Evolutionary conservation across 106 monocot genomes (phyloP).

Genomic region (Dendrobium huoshanense): DNA sequence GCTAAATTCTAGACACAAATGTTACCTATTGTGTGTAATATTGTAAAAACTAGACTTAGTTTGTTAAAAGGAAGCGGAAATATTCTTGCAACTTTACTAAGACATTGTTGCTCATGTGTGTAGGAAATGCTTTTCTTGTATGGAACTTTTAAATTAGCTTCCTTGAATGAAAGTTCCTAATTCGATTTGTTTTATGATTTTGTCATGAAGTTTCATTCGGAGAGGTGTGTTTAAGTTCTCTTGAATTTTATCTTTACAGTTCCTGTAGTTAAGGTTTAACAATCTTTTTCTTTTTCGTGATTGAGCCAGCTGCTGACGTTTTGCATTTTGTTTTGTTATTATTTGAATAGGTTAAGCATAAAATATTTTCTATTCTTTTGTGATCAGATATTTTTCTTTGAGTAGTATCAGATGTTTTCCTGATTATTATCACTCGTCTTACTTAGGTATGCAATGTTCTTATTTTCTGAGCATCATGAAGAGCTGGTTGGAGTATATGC

Average conservation of each 20-base stretch:
- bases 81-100: too few species aligned
- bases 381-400: not conserved
- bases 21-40: too few species aligned
- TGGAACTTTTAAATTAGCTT: not conserved
- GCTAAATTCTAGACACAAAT: too few species aligned
- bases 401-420: not conserved
- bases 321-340: not conserved
- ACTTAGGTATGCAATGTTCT: slow-evolving; percentile 87
- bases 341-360: too few species aligned
- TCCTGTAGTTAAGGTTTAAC: not conserved
- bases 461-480: slow-evolving; percentile 96
- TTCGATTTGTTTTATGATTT: not conserved
- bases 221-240: not conserved
- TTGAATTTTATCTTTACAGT: not conserved
- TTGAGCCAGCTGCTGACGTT: not conserved
- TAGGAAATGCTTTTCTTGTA: not conserved
- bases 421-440: not conserved
- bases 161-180: too few species aligned
- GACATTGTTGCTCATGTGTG: too few species aligned
- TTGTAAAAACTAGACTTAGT: too few species aligned
- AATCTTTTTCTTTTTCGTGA: not conserved
- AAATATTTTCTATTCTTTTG: not conserved
- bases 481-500: slow-evolving; percentile 91
- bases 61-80: too few species aligned
- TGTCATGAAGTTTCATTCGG: not conserved